Evolutionary conservation across 176 grass and related monocot genomes (phyloP), one percentile per base, ranked within the genome.

Genomic region (Rhynchospora breviuscula): DNA sequence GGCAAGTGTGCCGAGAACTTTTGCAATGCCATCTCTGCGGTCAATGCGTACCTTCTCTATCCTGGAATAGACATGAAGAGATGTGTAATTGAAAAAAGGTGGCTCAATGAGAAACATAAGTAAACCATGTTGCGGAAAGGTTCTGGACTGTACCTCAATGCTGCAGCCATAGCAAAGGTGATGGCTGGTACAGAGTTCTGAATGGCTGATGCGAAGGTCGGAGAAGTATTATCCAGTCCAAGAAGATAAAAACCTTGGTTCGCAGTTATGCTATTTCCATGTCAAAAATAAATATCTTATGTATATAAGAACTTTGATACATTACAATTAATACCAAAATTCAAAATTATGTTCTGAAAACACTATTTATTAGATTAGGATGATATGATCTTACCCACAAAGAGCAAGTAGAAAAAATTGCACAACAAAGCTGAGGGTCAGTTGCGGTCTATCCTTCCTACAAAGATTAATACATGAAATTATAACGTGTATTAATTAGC

Each of bases 161-260:
- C 87, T 2, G 91, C 96, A 5, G 96, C 96, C 96, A 99, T 95
- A 83, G 88, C 87, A 89, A 99, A 99, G 86, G 96, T 99, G 93
- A 99, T 90, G 63, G 96, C 96, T 1, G 96, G 96, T 8, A 99
- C 93, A 1, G 96, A 99, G 89, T 99, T 99, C 78, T 99, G 96
- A 81, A 99, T 99, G 5, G 96, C 96, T 3, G 96, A 99, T 57
- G 96, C 96, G 76, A 99, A 99, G 5, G 96, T 99, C 0, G 96
- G 96, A 0, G 96, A 95, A 0, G 96, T 99, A 86, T 99, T 90
- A 73, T 99, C 96, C 1, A 99, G 83, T 10, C 96, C 96, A 1
- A 99, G 88, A 0, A 99, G 91, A 89, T 99, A 99, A 88, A 99
- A 99, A 0, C 96, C 96, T 26, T 99, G 96, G 89, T 99, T 99